These are phyloP conservation scores for Leptographium radiaticola DNA, from an alignment of 2,329 filamentous ascomycete species.

Conservation along the genomic window DNA sequence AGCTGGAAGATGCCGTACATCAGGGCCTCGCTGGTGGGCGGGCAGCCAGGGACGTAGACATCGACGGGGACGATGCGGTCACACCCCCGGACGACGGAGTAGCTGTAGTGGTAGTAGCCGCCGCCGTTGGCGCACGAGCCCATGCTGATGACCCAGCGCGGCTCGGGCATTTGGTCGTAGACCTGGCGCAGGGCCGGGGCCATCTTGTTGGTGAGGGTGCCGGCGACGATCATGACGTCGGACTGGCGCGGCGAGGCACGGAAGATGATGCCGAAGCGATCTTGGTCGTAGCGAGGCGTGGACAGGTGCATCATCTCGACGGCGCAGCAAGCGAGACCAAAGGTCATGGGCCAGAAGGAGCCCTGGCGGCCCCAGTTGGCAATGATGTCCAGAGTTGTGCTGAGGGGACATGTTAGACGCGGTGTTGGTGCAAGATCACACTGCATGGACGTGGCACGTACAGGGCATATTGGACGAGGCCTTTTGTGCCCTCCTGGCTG, in stretches of 20 bases:
- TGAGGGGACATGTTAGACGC: slow-evolving; percentile 18
- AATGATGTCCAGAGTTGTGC: slow-evolving; percentile 65
- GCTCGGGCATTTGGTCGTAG: slow-evolving; percentile 93
- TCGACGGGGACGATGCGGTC: slow-evolving; percentile 56
- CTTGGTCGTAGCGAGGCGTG: slow-evolving; percentile 78
- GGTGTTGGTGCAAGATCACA: slow-evolving; percentile 2
- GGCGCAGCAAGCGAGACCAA: slow-evolving; percentile 79
- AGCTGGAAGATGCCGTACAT: slow-evolving; percentile 50
- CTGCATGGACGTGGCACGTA: slow-evolving; percentile 34
- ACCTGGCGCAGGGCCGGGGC: slow-evolving; percentile 78
- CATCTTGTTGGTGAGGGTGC: slow-evolving; percentile 94
- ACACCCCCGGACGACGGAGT: slow-evolving; percentile 51
- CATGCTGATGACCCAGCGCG: slow-evolving; percentile 68
- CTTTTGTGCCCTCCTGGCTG: slow-evolving; percentile 69
- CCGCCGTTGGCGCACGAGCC: slow-evolving; percentile 59
- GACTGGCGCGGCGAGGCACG: slow-evolving; percentile 76
- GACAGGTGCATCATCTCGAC: slow-evolving; percentile 90
- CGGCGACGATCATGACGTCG: slow-evolving; percentile 88
- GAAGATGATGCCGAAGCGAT: slow-evolving; percentile 82
- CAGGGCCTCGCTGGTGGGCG: slow-evolving; percentile 32
- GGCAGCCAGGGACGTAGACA: slow-evolving; percentile 54
- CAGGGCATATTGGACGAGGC: slow-evolving; percentile 74
- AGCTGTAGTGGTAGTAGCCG: slow-evolving; percentile 64
- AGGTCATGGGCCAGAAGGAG: slow-evolving; percentile 81
- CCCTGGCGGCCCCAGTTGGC: slow-evolving; percentile 76